Evolutionary conservation across 2,329 filamentous ascomycete genomes (phyloP), one percentile per base, ranked within the genome.

Genomic region (Fusarium sterilihyphosum): DNA sequence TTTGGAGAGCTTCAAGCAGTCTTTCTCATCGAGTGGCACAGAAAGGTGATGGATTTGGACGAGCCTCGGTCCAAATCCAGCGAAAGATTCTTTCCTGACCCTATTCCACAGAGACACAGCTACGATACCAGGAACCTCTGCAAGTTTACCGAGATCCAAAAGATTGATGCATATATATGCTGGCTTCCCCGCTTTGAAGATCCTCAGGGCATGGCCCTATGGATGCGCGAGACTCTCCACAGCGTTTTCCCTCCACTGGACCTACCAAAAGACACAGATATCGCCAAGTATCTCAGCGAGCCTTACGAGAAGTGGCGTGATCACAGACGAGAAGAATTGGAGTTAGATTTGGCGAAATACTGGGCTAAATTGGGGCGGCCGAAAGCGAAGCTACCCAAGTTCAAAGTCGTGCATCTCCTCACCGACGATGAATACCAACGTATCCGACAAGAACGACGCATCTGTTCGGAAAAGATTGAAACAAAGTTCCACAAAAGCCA

Each of bases 201-300:
- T 35, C 16, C 4, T 17, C 14, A 35, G 33, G 33, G 33, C 33
- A 16, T 35, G 33, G 16, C 8, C 33, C 33, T 35, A 35, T 35
- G 33, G 8, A 35, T 17, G 43, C 24, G 11, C 7, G 13, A 12
- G 13, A 9, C 4, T 14, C 12, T 13, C 5, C 2, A 18, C 16
- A 10, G 3, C 22, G 3, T 35, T n/a, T 5, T 3, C 17, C 31
- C 17, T 52, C 11, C 31, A 14, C 2, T 4, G 11, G 8, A 6
- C 31, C 10, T 24, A 35, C 31, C 49, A 35, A n/a, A 24, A 35
- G 49, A 52, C 49, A 52, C 17, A 35, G 49, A 52, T 18, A 17
- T 52, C 12, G 12, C 3, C n/a, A 24, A 24, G 49, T 24, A 24
- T 24, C 22, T 52, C 31, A 35, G 22, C 12, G 22, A 52, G 49